Percentiles rank a stretch among this genome's conserved stretches.
phyloP scores from a whole-genome alignment of 805 yeast species.

The Candida peoriensis region DNA sequence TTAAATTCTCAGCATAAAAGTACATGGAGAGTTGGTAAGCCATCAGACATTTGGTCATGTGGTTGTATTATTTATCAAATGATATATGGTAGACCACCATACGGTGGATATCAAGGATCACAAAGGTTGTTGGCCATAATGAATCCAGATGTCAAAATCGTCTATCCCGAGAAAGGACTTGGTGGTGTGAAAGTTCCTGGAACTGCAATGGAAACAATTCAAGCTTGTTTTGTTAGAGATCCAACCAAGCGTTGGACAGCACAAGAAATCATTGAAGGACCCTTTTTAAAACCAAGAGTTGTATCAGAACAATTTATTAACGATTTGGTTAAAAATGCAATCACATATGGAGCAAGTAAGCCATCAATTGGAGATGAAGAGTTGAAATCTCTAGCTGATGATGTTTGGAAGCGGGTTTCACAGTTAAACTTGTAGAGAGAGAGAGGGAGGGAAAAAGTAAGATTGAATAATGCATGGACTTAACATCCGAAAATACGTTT shows the following conservation, averaged over 20 bases:
- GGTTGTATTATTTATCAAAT: constrained; percentile 95
- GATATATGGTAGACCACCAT: constrained; percentile 92
- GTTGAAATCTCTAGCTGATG: constrained; percentile 44
- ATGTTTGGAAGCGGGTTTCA: constrained; percentile 51
- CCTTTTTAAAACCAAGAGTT: constrained; percentile 70
- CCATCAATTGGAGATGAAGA: constrained; percentile 38
- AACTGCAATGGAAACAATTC: constrained; percentile 65
- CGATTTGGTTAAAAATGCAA: constrained; percentile 72
- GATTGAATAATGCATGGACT: too few relatives aligned
- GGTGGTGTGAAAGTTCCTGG: constrained; percentile 62
- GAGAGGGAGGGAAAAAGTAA: too few relatives aligned
- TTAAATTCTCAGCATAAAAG: constrained; percentile 21
- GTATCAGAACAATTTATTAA: constrained; percentile 62
- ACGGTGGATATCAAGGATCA: constrained; percentile 70
- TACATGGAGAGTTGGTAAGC: constrained; percentile 79
- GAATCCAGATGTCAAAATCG: constrained; percentile 72
- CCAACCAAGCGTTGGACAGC: constrained; percentile 65
- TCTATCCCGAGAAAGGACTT: constrained; percentile 57
- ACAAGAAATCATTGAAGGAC: constrained; percentile 52
- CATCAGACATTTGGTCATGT: constrained; percentile 97
- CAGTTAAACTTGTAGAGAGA: constrained; percentile 4
- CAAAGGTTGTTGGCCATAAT: constrained; percentile 79
- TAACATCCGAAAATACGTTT: too few relatives aligned
- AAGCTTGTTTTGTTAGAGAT: constrained; percentile 65
- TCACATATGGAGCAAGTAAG: constrained; percentile 59